phyloP scores from a whole-genome alignment of 768 basidiomycete genomes.

The Panaeolus cyanescens region DNA sequence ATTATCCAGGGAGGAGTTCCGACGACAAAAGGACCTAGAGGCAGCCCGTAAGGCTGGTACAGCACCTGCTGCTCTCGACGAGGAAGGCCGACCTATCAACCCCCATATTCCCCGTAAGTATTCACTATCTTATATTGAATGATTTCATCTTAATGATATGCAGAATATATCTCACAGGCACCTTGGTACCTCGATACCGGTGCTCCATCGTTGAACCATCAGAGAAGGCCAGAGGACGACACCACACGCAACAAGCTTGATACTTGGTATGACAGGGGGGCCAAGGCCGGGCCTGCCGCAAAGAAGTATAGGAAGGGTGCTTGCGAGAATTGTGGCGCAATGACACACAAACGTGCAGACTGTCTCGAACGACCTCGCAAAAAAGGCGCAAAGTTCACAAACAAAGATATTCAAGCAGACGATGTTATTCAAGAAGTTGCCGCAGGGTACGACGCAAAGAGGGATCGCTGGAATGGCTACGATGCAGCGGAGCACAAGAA shows the following conservation, averaged over 20 bases:
- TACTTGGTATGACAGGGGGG: slow-evolving; percentile 90
- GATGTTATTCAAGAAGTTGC: slow-evolving; percentile 85
- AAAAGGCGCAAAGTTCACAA: slow-evolving; percentile 93
- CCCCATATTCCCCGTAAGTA: slow-evolving; percentile 96
- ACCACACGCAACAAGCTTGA: slow-evolving; percentile 68
- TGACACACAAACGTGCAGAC: slow-evolving; percentile 89
- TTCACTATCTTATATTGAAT: not conserved
- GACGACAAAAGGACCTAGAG: slow-evolving; percentile 95
- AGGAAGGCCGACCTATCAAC: slow-evolving; percentile 94
- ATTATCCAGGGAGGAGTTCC: slow-evolving; percentile 91
- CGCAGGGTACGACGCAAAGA: slow-evolving; percentile 86
- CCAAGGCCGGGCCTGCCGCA: slow-evolving; percentile 83
- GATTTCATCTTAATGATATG: slow-evolving; percentile 1
- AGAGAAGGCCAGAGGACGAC: slow-evolving; percentile 76
- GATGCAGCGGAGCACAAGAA: slow-evolving; percentile 84
- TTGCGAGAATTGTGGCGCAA: slow-evolving; percentile 98
- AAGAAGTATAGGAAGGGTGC: slow-evolving; percentile 98
- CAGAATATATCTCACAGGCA: slow-evolving; percentile 97
- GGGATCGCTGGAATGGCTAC: slow-evolving; percentile 99
- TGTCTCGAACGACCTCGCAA: slow-evolving; percentile 96
- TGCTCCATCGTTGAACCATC: slow-evolving; percentile 91
- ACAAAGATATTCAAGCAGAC: slow-evolving; percentile 87
- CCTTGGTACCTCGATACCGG: slow-evolving; percentile 99
- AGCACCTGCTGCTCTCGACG: slow-evolving; percentile 93
- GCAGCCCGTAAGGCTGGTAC: slow-evolving; percentile 99